phyloP scores from a whole-genome alignment of 2,329 filamentous ascomycete species.

The Scedosporium boydii region DNA sequence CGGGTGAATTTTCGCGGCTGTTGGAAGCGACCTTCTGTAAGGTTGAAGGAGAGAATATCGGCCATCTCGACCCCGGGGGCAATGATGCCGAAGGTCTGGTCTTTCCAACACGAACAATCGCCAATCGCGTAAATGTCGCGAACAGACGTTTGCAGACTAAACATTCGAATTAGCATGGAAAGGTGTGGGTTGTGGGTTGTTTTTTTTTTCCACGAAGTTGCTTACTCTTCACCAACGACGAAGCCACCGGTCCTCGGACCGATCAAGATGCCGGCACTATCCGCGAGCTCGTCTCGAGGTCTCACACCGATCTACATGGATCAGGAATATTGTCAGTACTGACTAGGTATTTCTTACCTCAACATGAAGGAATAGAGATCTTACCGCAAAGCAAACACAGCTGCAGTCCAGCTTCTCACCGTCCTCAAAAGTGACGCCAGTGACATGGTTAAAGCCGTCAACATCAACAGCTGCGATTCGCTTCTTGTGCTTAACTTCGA shows the following conservation, averaged over 20 bases:
- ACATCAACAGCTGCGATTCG: conserved; percentile 64
- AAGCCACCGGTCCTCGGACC: conserved; percentile 68
- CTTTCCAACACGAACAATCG: conserved; percentile 84
- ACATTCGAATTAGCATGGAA: not conserved
- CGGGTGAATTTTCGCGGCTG: conserved; percentile 59
- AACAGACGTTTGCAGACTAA: conserved; percentile 53
- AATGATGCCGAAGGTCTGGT: conserved; percentile 80
- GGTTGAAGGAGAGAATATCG: conserved; percentile 81
- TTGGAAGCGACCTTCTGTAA: conserved; percentile 65
- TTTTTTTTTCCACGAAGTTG: not conserved
- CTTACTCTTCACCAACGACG: conserved; percentile 48
- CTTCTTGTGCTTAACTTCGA: conserved; percentile 73
- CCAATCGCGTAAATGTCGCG: conserved; percentile 77
- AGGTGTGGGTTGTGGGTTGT: not conserved
- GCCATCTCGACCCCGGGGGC: conserved; percentile 89
- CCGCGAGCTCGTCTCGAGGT: conserved; percentile 68
- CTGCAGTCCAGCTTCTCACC: conserved; percentile 68
- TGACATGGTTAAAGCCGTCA: conserved; percentile 57
- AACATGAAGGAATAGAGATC: not conserved
- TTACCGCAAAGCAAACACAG: conserved; percentile 68
- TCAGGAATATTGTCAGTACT: not conserved
- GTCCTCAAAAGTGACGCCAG: conserved; percentile 70
- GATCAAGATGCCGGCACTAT: conserved; percentile 59
- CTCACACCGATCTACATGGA: conserved; percentile 58
- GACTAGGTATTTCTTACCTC: not conserved